Percentiles rank a stretch among this genome's conserved stretches.
Conservation (phyloP, 2,329 filamentous ascomycete genomes). For the Fusarium sp. region DNA sequence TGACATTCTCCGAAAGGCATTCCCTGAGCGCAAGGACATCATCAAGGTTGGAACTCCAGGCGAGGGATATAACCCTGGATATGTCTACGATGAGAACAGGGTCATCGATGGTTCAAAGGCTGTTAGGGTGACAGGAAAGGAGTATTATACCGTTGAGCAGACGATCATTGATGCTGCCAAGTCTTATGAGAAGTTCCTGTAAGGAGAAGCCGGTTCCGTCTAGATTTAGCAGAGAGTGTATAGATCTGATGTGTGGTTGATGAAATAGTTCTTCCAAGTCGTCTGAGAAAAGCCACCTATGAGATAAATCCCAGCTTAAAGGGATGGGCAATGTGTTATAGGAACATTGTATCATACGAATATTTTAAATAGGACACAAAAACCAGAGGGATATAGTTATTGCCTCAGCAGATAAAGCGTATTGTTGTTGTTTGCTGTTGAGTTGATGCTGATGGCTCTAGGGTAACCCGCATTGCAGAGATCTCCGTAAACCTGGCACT, state of each 20-base stretch:
- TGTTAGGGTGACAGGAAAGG: slow-evolving; percentile 31
- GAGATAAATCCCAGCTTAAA: background rate
- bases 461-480: background rate
- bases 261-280: background rate
- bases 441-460: background rate
- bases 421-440: background rate
- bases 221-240: background rate
- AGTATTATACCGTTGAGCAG: slow-evolving; percentile 33
- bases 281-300: background rate
- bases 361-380: background rate
- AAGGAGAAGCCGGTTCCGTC: background rate
- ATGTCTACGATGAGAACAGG: slow-evolving; percentile 16
- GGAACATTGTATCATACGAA: too few relatives aligned
- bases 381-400: background rate
- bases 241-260: background rate
- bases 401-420: background rate
- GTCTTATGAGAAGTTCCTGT: slow-evolving; percentile 37
- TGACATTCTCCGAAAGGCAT: slow-evolving; percentile 41
- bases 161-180: slow-evolving; percentile 41
- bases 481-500: too few relatives aligned
- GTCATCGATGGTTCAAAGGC: slow-evolving; percentile 38
- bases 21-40: slow-evolving; percentile 29
- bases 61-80: slow-evolving; percentile 32
- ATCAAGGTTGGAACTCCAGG: slow-evolving; percentile 40
- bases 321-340: background rate